Conservation (phyloP, 768 basidiomycete genomes). For the Suillus alpinus region DNA sequence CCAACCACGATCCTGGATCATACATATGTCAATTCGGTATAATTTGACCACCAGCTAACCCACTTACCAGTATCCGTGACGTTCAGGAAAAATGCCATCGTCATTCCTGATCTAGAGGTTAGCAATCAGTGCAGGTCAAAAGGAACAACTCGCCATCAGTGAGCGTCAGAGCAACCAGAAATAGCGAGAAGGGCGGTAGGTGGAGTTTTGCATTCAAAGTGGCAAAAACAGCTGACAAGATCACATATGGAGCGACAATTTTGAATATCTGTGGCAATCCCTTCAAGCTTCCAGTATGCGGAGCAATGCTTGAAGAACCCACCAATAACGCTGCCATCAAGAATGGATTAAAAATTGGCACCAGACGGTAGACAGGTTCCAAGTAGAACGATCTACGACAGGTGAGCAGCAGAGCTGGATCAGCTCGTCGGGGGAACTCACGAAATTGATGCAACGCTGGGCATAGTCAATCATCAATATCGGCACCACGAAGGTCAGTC, state of each 20-base stretch:
- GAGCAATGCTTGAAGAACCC: conserved; percentile 12
- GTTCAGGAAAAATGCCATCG: conserved; percentile 77
- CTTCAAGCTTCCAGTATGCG: conserved; percentile 3
- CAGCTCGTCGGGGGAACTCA: conserved; percentile 32
- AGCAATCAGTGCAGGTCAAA: conserved; percentile 11
- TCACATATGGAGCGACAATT: conserved; percentile 76
- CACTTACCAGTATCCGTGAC: conserved; percentile 72
- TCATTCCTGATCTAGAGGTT: conserved; percentile 57
- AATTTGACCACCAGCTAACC: neutral
- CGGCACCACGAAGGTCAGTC: neutral
- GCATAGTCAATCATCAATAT: conserved; percentile 5
- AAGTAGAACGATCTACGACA: conserved; percentile 71
- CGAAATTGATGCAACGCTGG: conserved; percentile 82
- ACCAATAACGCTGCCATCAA: conserved; percentile 75
- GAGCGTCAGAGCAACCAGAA: conserved; percentile 72
- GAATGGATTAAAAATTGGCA: conserved; percentile 84
- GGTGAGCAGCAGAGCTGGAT: conserved; percentile 2
- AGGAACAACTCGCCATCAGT: conserved; percentile 52
- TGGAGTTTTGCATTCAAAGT: conserved; percentile 63
- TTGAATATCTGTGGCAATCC: conserved; percentile 61
- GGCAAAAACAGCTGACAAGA: conserved; percentile 68
- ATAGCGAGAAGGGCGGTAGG: conserved; percentile 77
- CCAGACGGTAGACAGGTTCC: conserved; percentile 82
- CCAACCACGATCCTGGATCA: conserved; percentile 73
- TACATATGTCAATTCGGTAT: conserved; percentile 7